Conservation (phyloP, 2,329 filamentous ascomycete genomes). For the Meredithiella fracta region DNA sequence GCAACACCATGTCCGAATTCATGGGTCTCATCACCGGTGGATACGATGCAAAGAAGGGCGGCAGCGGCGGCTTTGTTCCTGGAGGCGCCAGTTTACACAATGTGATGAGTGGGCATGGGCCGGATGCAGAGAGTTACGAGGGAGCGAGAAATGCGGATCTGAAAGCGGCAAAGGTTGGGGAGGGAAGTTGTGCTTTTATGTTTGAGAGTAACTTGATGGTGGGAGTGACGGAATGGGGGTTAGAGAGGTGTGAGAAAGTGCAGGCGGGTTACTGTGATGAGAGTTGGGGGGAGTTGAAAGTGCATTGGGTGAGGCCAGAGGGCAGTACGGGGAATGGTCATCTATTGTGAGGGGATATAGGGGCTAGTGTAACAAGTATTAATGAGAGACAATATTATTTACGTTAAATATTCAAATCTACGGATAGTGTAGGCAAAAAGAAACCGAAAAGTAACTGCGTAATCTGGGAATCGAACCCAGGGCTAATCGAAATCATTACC, state of each 20-base stretch:
- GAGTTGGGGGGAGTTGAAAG: conserved; percentile 57
- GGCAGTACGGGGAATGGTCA: not conserved
- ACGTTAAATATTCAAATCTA: no score
- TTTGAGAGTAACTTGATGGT: conserved; percentile 55
- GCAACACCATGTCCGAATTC: conserved; percentile 51
- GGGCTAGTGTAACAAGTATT: no score
- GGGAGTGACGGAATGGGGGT: conserved; percentile 55
- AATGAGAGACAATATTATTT: no score
- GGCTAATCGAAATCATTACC: conserved; percentile 6
- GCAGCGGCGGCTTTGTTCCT: conserved; percentile 36
- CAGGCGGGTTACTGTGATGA: conserved; percentile 60
- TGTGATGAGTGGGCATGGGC: conserved; percentile 52
- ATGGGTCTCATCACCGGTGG: conserved; percentile 42
- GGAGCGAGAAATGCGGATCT: conserved; percentile 39
- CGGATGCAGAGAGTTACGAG: conserved; percentile 40
- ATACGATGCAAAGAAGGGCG: conserved; percentile 46
- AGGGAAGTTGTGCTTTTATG: conserved; percentile 50
- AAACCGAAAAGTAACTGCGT: not conserved
- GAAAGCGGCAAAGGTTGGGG: conserved; percentile 40
- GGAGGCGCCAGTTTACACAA: conserved; percentile 50
- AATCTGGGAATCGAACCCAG: conserved; percentile 5
- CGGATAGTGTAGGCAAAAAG: no score
- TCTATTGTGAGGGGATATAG: not conserved
- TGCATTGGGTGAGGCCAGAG: conserved; percentile 39
- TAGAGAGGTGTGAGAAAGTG: conserved; percentile 40